Conservation (phyloP, 352 stramenopile species). For the Globisporangium yorkense region DNA sequence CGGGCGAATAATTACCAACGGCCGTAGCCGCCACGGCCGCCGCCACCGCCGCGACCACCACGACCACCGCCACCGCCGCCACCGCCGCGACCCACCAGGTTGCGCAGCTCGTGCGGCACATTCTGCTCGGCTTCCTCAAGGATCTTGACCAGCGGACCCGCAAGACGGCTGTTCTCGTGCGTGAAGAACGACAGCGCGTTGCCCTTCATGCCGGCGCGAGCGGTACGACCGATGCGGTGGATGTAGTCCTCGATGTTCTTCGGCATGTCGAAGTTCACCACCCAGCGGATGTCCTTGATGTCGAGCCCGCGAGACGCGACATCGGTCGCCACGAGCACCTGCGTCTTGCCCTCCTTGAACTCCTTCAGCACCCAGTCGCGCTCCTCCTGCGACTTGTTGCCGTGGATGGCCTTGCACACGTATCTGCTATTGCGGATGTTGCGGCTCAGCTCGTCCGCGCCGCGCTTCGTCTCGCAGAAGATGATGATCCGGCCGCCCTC, state of each 20-base stretch:
- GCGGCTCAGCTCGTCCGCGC: slow-evolving; percentile 94
- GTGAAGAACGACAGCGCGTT: slow-evolving; percentile 94
- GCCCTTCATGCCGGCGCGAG: slow-evolving; percentile 94
- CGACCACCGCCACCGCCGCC: slow-evolving; percentile 50
- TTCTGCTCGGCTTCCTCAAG: slow-evolving; percentile 85
- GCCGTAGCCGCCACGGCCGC: slow-evolving; percentile 21
- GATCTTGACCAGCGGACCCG: slow-evolving; percentile 85
- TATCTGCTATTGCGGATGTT: slow-evolving; percentile 93
- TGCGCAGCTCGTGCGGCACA: slow-evolving; percentile 80
- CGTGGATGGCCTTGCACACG: slow-evolving; percentile 96
- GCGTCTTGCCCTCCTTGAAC: slow-evolving; percentile 95
- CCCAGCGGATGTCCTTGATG: slow-evolving; percentile 98
- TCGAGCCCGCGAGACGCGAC: slow-evolving; percentile 98
- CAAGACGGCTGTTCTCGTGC: slow-evolving; percentile 80
- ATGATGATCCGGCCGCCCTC: slow-evolving; percentile 95
- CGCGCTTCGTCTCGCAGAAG: slow-evolving; percentile 99
- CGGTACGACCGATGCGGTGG: slow-evolving; percentile 97
- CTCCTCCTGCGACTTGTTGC: slow-evolving; percentile 98
- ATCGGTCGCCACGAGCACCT: slow-evolving; percentile 98
- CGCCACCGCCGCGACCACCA: slow-evolving; percentile 54
- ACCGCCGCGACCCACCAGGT: slow-evolving; percentile 52
- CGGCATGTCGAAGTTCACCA: slow-evolving; percentile 99
- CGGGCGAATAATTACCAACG: slow-evolving; percentile 38
- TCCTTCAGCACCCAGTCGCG: slow-evolving; percentile 96
- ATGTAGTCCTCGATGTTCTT: slow-evolving; percentile 99